phyloP scores from a whole-genome alignment of 768 basidiomycete species.

The Mycena latifolia region DNA sequence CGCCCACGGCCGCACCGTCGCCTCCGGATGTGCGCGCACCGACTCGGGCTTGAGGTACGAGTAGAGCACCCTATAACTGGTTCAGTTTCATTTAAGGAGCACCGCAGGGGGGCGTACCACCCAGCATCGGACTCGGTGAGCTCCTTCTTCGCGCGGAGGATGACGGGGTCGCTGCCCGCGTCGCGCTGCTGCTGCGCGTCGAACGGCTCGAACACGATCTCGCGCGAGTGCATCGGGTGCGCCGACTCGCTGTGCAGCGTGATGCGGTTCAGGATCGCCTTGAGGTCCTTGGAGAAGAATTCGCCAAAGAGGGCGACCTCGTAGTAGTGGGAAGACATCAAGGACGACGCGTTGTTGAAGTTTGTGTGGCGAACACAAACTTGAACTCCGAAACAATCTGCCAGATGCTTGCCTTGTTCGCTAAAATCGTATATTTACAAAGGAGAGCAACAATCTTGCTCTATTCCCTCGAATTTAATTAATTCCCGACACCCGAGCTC shows the following conservation, averaged over 20 bases:
- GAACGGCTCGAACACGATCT: constrained; percentile 85
- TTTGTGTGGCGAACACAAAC: too few relatives aligned
- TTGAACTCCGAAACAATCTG: too few relatives aligned
- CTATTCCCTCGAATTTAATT: too few relatives aligned
- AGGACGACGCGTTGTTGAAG: neutral
- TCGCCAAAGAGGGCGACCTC: constrained; percentile 89
- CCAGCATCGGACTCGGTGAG: constrained; percentile 70
- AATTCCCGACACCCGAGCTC: too few relatives aligned
- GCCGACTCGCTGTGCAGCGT: constrained; percentile 87
- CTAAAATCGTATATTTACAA: too few relatives aligned
- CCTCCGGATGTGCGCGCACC: constrained; percentile 86
- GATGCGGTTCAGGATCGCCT: constrained; percentile 82
- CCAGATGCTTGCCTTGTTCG: too few relatives aligned
- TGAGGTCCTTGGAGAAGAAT: constrained; percentile 82
- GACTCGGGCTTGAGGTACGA: constrained; percentile 89
- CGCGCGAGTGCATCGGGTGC: constrained; percentile 77
- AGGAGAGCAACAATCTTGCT: too few relatives aligned
- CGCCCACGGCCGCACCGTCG: constrained; percentile 89
- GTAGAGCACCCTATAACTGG: constrained; percentile 81
- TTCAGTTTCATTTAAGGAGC: too few relatives aligned
- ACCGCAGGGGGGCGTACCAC: too few relatives aligned
- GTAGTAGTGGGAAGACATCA: constrained; percentile 74
- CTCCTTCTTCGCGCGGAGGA: constrained; percentile 83
- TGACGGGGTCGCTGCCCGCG: constrained; percentile 70
- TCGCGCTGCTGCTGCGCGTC: constrained; percentile 76